Evolutionary conservation across 2,329 filamentous ascomycete genomes (phyloP).

Genomic region (Paradendryphiella salina): DNA sequence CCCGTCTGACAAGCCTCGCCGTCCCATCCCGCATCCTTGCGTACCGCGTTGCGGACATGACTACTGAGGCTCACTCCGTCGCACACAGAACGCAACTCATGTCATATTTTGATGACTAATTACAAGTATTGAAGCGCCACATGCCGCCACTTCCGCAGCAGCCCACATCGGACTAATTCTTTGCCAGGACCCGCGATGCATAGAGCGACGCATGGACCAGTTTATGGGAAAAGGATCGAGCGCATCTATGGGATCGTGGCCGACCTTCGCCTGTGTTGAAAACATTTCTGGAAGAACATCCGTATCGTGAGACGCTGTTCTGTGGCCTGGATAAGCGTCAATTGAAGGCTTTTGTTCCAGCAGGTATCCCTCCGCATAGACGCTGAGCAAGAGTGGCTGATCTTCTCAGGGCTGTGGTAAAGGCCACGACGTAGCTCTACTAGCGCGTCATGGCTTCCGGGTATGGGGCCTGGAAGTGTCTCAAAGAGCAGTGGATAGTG

Average conservation of each 20-base stretch:
- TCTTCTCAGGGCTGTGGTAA: constrained; percentile 65
- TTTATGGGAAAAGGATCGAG: constrained; percentile 56
- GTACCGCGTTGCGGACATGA: constrained; percentile 6
- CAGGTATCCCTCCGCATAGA: not conserved
- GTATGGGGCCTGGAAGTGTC: constrained; percentile 72
- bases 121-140: constrained; percentile 10
- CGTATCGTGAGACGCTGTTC: constrained; percentile 33
- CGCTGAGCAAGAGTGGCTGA: not conserved
- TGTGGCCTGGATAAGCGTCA: constrained; percentile 28
- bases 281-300: constrained; percentile 15
- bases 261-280: constrained; percentile 57
- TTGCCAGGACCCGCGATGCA: constrained; percentile 12
- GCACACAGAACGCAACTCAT: constrained; percentile 18
- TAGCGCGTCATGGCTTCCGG: constrained; percentile 73
- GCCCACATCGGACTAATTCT: constrained; percentile 2
- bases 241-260: constrained; percentile 60
- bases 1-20: constrained; percentile 3
- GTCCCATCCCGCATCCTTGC: constrained; percentile 5
- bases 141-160: not conserved
- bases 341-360: constrained; percentile 69
- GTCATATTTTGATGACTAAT: constrained; percentile 17
- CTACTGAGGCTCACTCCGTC: constrained; percentile 12
- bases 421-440: constrained; percentile 76
- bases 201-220: constrained; percentile 51
- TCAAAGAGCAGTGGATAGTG: constrained; percentile 45